A percentile compares a stretch with the other conserved stretches of the same genome.
phyloP scores from a whole-genome alignment of 192 early-diverging fungal species.

The Podila epigama region DNA sequence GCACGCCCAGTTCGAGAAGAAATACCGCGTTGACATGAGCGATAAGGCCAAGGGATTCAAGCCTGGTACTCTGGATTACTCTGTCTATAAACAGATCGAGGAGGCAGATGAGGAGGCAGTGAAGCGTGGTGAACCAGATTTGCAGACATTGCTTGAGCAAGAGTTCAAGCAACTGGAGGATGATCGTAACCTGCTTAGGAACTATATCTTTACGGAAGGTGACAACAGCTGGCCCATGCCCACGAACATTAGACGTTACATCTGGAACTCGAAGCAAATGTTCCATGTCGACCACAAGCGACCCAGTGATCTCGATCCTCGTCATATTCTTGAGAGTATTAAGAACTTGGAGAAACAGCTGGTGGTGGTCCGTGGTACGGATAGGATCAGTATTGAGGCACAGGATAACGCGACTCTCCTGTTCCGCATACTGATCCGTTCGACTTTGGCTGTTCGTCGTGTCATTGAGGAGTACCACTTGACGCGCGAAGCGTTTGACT shows the following conservation, averaged over 20 bases:
- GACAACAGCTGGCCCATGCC: conserved; percentile 87
- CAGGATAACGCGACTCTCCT: conserved; percentile 94
- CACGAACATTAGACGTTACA: conserved; percentile 87
- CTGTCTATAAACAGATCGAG: conserved; percentile 79
- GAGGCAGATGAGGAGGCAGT: conserved; percentile 61
- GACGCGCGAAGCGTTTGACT: conserved; percentile 88
- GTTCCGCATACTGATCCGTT: conserved; percentile 85
- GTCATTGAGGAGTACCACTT: conserved; percentile 93
- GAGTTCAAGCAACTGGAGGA: conserved; percentile 81
- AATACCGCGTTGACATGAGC: conserved; percentile 85
- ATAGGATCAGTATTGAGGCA: conserved; percentile 83
- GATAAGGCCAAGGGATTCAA: conserved; percentile 70
- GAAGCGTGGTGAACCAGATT: conserved; percentile 20
- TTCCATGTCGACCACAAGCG: conserved; percentile 84
- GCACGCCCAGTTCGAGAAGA: conserved; percentile 76
- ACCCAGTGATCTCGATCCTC: conserved; percentile 88
- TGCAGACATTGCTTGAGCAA: conserved; percentile 68
- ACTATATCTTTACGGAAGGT: conserved; percentile 81
- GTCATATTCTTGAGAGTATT: conserved; percentile 79
- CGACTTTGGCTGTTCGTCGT: conserved; percentile 80
- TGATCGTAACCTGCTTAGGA: conserved; percentile 80
- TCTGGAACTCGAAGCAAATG: conserved; percentile 89
- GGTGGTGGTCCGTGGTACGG: conserved; percentile 86
- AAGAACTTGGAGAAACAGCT: conserved; percentile 74
- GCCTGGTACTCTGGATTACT: conserved; percentile 71